Evolutionary conservation across 805 yeast genomes (phyloP), one percentile per base, ranked within the genome.

Genomic region (Barnettozyma vustinii): DNA sequence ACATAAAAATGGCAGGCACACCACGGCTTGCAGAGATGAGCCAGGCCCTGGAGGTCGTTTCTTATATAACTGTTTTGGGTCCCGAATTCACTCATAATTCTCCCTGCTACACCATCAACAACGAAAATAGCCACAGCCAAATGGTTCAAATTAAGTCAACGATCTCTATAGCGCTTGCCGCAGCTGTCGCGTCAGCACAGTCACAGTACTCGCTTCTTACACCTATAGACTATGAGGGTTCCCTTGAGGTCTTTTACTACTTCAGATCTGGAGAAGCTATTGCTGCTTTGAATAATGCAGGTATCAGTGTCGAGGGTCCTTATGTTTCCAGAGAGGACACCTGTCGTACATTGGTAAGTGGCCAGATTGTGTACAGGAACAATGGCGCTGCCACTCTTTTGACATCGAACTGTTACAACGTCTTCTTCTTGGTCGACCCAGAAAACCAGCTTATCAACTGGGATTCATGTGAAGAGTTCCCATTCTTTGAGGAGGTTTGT

Each of bases 391-490:
- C 48, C 9, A 50, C 53, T 6, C 49, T 60, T 19, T 44, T 60
- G 37, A 55, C 63, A 5, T 35, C 60, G 23, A 55, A 60, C 54
- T 60, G 64, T 46, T 53, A 43, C 46, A 48, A 55, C 40, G 61
- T 60, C 26, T 59, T 51, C 50, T 44, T 45, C 41, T 40, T 60
- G 39, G 59, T 52, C 27, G 55, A 55, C 21, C 10, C 49, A 7
- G 46, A 49, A 5, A 42, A 39, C 13, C 37, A 51, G 19, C 45
- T 40, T 4, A 44, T 60, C 26, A 51, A 52, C 16, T 60, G 64
- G 64, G 30, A 45, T 9, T 40, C 55, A 18, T 60, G 64, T 52
- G 49, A 45, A 18, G 64, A 60, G 44, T 60, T 54, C 52, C 56
- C 64, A 49, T 56, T 57, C 55, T 56, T 50, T 44, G 46, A 52